Evolutionary conservation across 805 yeast species (phyloP).

Genomic region (Citeromyces matritensis): DNA sequence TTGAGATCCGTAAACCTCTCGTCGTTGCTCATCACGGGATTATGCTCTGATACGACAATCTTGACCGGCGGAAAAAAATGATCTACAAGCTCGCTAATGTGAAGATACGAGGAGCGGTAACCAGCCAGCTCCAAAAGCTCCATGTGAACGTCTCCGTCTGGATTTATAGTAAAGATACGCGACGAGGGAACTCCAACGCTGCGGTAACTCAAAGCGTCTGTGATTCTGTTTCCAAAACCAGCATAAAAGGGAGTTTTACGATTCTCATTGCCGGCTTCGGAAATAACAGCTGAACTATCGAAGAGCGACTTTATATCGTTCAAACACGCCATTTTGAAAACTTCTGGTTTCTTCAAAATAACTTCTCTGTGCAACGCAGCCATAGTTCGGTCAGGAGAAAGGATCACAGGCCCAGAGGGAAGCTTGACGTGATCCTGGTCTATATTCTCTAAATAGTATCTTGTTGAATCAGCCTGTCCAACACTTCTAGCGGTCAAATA

Average conservation of each 20-base stretch:
- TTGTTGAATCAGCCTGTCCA: constrained; percentile 87
- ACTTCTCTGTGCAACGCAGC: constrained; percentile 91
- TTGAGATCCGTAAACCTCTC: constrained; percentile 75
- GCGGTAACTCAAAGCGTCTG: constrained; percentile 91
- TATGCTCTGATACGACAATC: constrained; percentile 3
- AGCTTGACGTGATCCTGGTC: constrained; percentile 60
- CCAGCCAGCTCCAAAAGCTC: constrained; percentile 92
- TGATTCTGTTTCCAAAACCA: constrained; percentile 92
- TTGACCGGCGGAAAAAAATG: constrained; percentile 89
- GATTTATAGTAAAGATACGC: constrained; percentile 87
- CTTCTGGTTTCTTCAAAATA: constrained; percentile 88
- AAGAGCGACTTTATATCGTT: constrained; percentile 72
- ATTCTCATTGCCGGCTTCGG: constrained; percentile 14
- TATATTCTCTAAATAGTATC: constrained; percentile 68
- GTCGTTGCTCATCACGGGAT: constrained; percentile 18
- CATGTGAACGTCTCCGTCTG: constrained; percentile 96
- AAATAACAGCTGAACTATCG: constrained; percentile 7
- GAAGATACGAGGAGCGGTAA: constrained; percentile 72
- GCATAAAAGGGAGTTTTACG: constrained; percentile 82
- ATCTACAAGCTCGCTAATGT: constrained; percentile 87
- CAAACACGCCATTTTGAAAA: constrained; percentile 96
- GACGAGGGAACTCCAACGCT: constrained; percentile 91
- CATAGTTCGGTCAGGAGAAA: constrained; percentile 92
- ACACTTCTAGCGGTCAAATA: constrained; percentile 91
- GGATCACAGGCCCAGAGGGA: constrained; percentile 86